Conservation (phyloP, 257 asterid species). For the Nicotiana attenuata region DNA sequence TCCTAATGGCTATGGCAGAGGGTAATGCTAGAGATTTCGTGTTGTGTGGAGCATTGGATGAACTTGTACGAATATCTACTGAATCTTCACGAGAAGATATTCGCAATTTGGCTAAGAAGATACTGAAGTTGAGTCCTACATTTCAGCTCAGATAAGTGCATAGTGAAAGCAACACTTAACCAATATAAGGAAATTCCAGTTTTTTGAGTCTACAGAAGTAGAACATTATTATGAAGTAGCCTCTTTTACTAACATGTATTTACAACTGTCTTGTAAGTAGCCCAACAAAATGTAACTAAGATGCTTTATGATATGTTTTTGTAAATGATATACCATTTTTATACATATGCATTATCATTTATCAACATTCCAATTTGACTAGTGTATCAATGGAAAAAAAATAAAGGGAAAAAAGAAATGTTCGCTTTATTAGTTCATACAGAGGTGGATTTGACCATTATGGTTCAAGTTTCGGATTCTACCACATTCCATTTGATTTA, state of each 20-base stretch:
- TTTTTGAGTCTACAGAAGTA: background rate
- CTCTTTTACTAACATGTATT: background rate
- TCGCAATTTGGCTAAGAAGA: conserved; percentile 84
- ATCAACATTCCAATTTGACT: background rate
- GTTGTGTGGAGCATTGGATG: conserved; percentile 53
- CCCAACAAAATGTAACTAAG: background rate
- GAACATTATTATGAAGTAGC: conserved; percentile 3
- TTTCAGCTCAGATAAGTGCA: conserved; percentile 39
- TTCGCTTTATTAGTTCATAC: background rate
- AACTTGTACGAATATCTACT: conserved; percentile 55
- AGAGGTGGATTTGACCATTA: background rate
- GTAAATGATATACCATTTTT: background rate
- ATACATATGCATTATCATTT: background rate
- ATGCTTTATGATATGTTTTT: background rate
- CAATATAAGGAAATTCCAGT: background rate
- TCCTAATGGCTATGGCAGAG: conserved; percentile 40
- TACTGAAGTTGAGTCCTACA: conserved; percentile 43
- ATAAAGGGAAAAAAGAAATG: background rate
- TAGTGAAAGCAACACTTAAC: conserved; percentile 3
- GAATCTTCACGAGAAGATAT: conserved; percentile 78
- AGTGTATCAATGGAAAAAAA: background rate
- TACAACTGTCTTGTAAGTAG: conserved; percentile 1
- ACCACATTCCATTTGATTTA: background rate
- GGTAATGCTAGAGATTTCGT: conserved; percentile 66
- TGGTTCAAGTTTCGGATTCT: background rate